Conservation (phyloP, 805 yeast genomes). For the Barnettozyma siamensis region DNA sequence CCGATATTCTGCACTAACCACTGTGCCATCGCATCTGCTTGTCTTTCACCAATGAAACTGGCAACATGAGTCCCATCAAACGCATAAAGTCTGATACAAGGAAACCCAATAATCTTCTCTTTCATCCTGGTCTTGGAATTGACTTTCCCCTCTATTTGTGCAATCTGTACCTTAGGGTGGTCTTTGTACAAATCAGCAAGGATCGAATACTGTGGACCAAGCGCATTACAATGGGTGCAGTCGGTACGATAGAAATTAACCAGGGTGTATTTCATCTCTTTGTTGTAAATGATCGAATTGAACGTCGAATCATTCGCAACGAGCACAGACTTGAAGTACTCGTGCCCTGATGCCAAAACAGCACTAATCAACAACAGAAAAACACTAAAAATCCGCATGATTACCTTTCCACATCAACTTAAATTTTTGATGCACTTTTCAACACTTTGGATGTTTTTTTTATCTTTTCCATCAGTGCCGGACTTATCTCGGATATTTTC, state of each 20-base stretch:
- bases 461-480: background rate
- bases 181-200: constrained; percentile 38
- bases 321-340: constrained; percentile 14
- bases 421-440: too few species aligned
- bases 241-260: constrained; percentile 35
- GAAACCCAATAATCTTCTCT: constrained; percentile 41
- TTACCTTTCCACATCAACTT: too few species aligned
- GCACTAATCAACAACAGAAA: too few species aligned
- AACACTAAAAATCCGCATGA: too few species aligned
- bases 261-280: constrained; percentile 20
- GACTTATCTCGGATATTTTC: too few species aligned
- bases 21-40: constrained; percentile 27
- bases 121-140: constrained; percentile 32
- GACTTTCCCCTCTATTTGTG: constrained; percentile 30
- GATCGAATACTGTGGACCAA: constrained; percentile 41
- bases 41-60: constrained; percentile 31
- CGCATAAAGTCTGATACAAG: constrained; percentile 42
- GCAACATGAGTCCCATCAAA: constrained; percentile 36
- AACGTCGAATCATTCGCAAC: constrained; percentile 22
- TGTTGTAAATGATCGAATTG: constrained; percentile 13
- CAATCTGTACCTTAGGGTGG: constrained; percentile 28
- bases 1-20: constrained; percentile 30
- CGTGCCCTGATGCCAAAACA: background rate
- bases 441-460: too few species aligned
- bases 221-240: constrained; percentile 41